Evolutionary conservation across 2,329 filamentous ascomycete species (phyloP), one percentile per base, ranked within the genome.

Genomic region (Didymella keratinophila): DNA sequence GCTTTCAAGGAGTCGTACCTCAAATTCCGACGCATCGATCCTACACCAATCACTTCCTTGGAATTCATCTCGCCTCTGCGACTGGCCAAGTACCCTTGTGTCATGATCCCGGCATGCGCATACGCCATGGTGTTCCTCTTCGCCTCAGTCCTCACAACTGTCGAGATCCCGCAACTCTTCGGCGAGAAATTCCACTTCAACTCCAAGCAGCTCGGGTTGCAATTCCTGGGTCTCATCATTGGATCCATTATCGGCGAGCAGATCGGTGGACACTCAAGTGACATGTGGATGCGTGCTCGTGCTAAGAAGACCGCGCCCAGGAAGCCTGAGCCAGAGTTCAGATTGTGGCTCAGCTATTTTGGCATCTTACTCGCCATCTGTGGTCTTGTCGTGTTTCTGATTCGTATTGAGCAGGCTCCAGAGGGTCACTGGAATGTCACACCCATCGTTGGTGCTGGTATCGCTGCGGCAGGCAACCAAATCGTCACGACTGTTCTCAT

Each of bases 121-220:
- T 87, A 88, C 67, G 72, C 83, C 3, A 84, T 88, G 78, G 75
- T 85, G 10, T 88, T 88, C 70, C 75, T 83, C 4, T 87, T 84
- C 67, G 78, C 73, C 32, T 81, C 77, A 37, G 81, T 87, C 10
- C 74, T 87, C 61, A 74, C 82, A 52, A 84, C 84, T 0, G 81
- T 88, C 25, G 85, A 87, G 64, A 83, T 88, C 4, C 86, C 86
- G 0, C 84, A 87, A 56, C 77, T 88, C 1, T 84, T 86, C 61
- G 78, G 80, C 6, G 72, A 78, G 32, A 83, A 83, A 58, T 89
- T 86, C 56, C 80, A 79, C 14, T 82, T 88, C 75, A 83, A 85
- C 66, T 72, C 83, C 0, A 80, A 87, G 68, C 81, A 87, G 58
- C 77, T 87, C 7, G 86, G 86, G 0, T 78, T 88, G 1, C 84